These are phyloP conservation scores for sorghum (Sorghum bicolor) DNA, from an alignment of 176 grass and related monocot genomes.

Conservation along the genomic window Sorghum_bicolor_NCBIv3 NC_012873.2:45652501-45653000, in stretches of 20 bases:
- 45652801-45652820: background rate
- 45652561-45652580: conserved; percentile 60
- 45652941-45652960: conserved; percentile 55
- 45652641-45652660: conserved; percentile 60
- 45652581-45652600: conserved; percentile 53
- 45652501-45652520: conserved; percentile 22
- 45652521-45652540: conserved; percentile 36
- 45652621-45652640: conserved; percentile 48
- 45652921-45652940: conserved; percentile 68
- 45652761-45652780: conserved; percentile 31
- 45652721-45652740: conserved; percentile 54
- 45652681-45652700: conserved; percentile 46
- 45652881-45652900: conserved; percentile 48
- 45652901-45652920: conserved; percentile 51
- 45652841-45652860: conserved; percentile 49
- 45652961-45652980: conserved; percentile 48
- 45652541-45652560: conserved; percentile 35
- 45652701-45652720: conserved; percentile 51
- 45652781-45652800: too few species aligned
- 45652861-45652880: conserved; percentile 40
- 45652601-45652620: conserved; percentile 32
- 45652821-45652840: conserved; percentile 53
- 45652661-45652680: conserved; percentile 69
- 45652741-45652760: conserved; percentile 49
- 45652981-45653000: conserved; percentile 39